Base-by-base conservation (phyloP, 2,329 filamentous ascomycete genomes). In the Waltergamsia citrina region DNA sequence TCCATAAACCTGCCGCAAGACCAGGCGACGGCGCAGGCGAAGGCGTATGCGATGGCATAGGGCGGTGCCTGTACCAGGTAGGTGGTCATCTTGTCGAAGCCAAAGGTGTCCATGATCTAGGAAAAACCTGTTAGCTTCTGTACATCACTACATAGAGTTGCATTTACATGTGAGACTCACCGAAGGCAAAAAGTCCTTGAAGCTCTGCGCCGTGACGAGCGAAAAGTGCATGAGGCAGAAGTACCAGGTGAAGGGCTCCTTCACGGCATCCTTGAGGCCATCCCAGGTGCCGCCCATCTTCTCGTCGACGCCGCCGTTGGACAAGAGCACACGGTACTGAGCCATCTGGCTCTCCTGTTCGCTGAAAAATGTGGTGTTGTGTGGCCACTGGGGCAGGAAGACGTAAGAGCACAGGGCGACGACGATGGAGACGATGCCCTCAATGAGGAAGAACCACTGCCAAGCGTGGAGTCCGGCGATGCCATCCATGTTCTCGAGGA, bases 371-470 rank as follows among this genome's bases (percentile, higher is more conserved):
- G 22, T 10, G 7, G 20, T 24, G 20, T 33, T 24, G 18, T 9
- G 12, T 6, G 31, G 31, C 31, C 32, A 33, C 9, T 11, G 21
- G 17, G 32, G 32, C 21, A 25, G 23, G 21, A 15, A 15, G 32
- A 25, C 11, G 32, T 8, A 26, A 17, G 20, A 14, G 7, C 8
- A 18, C n/a, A 33, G 9, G 12, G 31, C 31, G 21, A 33, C 21
- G 17, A 31, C 11, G 17, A 31, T 31, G 17, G 53, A 56, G 9
- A 49, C 48, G 9, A 53, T 43, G 3, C 56, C 59, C 37, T 63
- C 60, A 20, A 64, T 58, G 39, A 65, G 53, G 38, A 67, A 62
- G 26, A 67, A 61, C 63, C 62, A 67, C 15, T 64, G 56, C 63
- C 60, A 63, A 1, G 57, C 52, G 17, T 53, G 47, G 19, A 64